Base-by-base conservation (phyloP, 345 rosid species). In the Reutealis trisperma region DNA sequence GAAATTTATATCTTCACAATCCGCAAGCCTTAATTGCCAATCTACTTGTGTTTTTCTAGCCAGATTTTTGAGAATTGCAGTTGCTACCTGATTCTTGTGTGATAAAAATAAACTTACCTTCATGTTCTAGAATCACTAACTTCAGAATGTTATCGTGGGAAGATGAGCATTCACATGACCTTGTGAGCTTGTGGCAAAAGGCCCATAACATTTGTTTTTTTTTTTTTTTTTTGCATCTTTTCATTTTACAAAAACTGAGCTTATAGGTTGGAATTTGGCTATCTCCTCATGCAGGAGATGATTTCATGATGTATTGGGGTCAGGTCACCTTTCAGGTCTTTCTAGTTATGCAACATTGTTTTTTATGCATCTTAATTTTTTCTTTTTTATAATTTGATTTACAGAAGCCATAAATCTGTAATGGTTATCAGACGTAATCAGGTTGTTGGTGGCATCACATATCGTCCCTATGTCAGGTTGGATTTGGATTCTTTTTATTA, bases 381-480 rank as follows among this genome's bases (percentile, higher is more conserved):
- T n/a, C 10, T 60, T 22, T 44, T 44, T 12, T 60, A 3, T 69
- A 19, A 34, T 82, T 51, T 83, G 66, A 67, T 85, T 41, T 71
- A 32, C 87, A 96, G 99, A 89, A 96, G 82, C 81, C 99, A 96
- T 78, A 96, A 92, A 81, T 96, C 98, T n/a, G 92, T 96, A 68
- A 96, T 96, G 99, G 96, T 96, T 80, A 90, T 94, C 77, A 87
- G 99, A 73, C 83, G 85, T 27, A 94, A 87, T 88, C 87, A 69
- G 44, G 99, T 94, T 61, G 99, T 96, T 78, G 99, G 99, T 67
- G 99, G 99, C 60, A 96, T 96, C 87, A 96, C 99, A 6, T 96
- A 96, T 86, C 98, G 98, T 78, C 99, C 99, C 58, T 92, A 94
- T 89, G 79, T 58, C 83, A 92, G 97, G 99, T 96, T 75, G 77